Evolutionary conservation across 306 rosid species (phyloP).

Genomic region (Benincasa hispida): DNA sequence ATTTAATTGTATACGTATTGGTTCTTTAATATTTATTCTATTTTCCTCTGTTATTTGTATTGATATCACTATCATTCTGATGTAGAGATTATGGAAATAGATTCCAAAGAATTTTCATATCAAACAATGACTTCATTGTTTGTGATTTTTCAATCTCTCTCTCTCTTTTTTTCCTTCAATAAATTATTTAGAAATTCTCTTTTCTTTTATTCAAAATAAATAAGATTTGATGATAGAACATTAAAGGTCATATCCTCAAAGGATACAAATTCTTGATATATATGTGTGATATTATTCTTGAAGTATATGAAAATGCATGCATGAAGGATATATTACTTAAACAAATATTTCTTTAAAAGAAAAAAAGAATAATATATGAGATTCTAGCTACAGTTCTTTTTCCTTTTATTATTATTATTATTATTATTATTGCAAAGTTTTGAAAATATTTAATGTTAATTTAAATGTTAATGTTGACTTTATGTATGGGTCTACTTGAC

Average conservation of each 20-base stretch:
- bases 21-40: too few species aligned
- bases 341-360: neutral
- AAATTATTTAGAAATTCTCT: neutral
- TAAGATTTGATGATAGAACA: neutral
- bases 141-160: neutral
- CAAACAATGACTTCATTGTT: neutral
- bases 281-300: neutral
- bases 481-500: neutral
- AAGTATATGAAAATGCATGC: neutral
- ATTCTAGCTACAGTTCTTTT: neutral
- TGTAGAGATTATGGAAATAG: neutral
- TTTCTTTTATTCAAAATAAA: neutral
- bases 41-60: too few species aligned
- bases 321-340: neutral
- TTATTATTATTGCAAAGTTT: neutral
- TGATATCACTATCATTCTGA: neutral
- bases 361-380: neutral
- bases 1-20: too few species aligned
- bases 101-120: neutral
- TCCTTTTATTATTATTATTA: neutral
- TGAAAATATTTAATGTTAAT: neutral
- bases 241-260: neutral
- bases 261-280: neutral
- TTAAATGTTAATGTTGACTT: constrained; percentile 4
- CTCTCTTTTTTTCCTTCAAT: neutral